Evolutionary conservation across 768 basidiomycete species (phyloP).

Genomic region (Solioccasus polychromus): DNA sequence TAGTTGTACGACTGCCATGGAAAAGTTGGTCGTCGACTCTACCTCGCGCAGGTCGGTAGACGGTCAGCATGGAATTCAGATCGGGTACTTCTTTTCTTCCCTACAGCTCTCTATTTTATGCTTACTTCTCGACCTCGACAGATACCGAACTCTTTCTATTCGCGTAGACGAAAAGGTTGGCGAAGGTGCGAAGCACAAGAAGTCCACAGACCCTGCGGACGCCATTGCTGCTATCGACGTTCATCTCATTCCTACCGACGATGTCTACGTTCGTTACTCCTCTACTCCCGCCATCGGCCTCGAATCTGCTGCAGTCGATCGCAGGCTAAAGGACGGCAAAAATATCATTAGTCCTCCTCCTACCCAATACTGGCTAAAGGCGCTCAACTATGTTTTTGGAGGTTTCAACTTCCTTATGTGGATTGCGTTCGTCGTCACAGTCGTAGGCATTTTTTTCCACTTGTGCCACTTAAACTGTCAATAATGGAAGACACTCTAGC

Average conservation of each 20-base stretch:
- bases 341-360: constrained; percentile 49
- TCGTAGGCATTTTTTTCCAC: constrained; percentile 33
- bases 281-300: constrained; percentile 42
- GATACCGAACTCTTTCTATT: constrained; percentile 46
- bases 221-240: constrained; percentile 47
- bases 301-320: constrained; percentile 39
- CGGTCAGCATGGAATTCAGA: constrained; percentile 31
- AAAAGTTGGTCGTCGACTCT: constrained; percentile 11
- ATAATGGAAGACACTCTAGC: constrained; percentile 28
- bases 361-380: constrained; percentile 47
- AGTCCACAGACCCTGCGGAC: constrained; percentile 33
- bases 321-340: constrained; percentile 35
- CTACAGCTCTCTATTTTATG: neutral
- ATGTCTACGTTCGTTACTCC: constrained; percentile 44
- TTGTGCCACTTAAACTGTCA: neutral
- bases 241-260: constrained; percentile 40
- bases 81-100: constrained; percentile 16
- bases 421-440: constrained; percentile 46
- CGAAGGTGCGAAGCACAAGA: constrained; percentile 13
- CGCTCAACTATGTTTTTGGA: constrained; percentile 50
- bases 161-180: constrained; percentile 35
- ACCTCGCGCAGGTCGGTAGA: constrained; percentile 15
- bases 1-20: constrained; percentile 14
- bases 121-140: constrained; percentile 6
- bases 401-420: constrained; percentile 57